Base-by-base conservation (phyloP, 805 yeast species). In the Metschnikowia hibisci region DNA sequence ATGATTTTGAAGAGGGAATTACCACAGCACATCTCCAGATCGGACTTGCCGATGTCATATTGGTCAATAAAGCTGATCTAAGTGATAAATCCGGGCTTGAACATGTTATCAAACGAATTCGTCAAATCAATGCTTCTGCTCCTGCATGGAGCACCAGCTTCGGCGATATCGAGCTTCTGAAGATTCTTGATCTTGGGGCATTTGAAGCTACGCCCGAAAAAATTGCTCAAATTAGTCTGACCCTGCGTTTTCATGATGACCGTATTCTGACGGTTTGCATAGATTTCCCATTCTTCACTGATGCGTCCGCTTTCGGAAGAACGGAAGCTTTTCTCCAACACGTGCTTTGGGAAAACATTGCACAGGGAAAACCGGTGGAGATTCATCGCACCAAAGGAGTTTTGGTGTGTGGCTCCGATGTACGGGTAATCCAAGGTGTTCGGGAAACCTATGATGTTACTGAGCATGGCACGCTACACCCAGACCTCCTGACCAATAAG, bases 1-100 rank as follows among this genome's bases (percentile, higher is more conserved):
- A 51, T 13, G 55, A 59, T 10, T 44, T 67, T 6, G 51, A 62
- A 14, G 62, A 64, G 34, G 80, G 78, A 4, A 57, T 81, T 11
- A 83, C 95, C 0, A 84, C 95, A 2, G 97, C 98, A 0, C 89
- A 85, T 58, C 69, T 87, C 26, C 99, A 93, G 65, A 76, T 93
- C 15, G 95, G 96, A 0, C 67, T 89, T 58, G 96, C 97, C 0
- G 99, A 93, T 61, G 79, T 79, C 5, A 71, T 93, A 0, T 55
- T 93, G 9, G 50, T 93, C 46, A 93, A 93, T 64, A 93, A 93
- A 61, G 62, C 78, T 32, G 99, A 93, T 55, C 71, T 51, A 38
- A 43, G 66, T 3, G 61, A 66, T 7, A 46, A 51, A 0, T 50
- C 56, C 7, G 56, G 67, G 9, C 41, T 72, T 1, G 55, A 56